These are phyloP conservation scores for Ophiostoma ips DNA, from an alignment of 2,329 filamentous ascomycete species.

Conservation along the genomic window DNA sequence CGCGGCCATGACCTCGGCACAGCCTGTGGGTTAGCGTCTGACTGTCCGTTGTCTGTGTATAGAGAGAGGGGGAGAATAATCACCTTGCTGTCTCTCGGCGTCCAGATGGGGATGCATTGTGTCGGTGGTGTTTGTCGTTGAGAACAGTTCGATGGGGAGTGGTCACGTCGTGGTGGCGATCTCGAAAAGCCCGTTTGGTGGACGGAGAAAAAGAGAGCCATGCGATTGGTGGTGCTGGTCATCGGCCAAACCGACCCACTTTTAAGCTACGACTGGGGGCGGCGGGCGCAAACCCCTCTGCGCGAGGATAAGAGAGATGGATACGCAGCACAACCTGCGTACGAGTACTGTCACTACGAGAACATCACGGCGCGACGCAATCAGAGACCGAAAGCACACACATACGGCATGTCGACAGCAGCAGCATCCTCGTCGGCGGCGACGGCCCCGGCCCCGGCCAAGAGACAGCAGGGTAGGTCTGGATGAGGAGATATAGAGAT, in stretches of 20 bases:
- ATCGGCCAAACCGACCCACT: no score
- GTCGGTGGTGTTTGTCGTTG: background rate
- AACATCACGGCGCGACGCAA: no score
- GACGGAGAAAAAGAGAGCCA: no score
- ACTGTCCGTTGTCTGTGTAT: background rate
- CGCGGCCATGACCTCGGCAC: constrained; percentile 83
- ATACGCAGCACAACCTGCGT: no score
- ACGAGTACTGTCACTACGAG: no score
- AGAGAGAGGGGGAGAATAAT: background rate
- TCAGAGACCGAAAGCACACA: background rate
- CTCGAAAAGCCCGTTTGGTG: no score
- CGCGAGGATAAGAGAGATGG: no score
- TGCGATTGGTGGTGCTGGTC: no score
- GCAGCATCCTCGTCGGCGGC: constrained; percentile 4
- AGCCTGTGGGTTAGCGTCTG: constrained; percentile 49
- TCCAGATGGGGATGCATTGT: constrained; percentile 94
- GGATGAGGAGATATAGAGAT: background rate
- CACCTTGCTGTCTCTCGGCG: constrained; percentile 80
- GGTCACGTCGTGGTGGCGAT: no score
- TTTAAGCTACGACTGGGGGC: no score
- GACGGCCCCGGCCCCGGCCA: constrained; percentile 30
- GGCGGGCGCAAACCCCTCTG: no score
- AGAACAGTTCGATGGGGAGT: no score
- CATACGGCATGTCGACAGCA: constrained; percentile 5
- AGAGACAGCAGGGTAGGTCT: constrained; percentile 63